Percentiles rank a stretch among this genome's conserved stretches.
These are phyloP conservation scores for Mycena citricolor DNA, from an alignment of 1,284 basidiomycete genomes.

Conservation along the genomic window DNA sequence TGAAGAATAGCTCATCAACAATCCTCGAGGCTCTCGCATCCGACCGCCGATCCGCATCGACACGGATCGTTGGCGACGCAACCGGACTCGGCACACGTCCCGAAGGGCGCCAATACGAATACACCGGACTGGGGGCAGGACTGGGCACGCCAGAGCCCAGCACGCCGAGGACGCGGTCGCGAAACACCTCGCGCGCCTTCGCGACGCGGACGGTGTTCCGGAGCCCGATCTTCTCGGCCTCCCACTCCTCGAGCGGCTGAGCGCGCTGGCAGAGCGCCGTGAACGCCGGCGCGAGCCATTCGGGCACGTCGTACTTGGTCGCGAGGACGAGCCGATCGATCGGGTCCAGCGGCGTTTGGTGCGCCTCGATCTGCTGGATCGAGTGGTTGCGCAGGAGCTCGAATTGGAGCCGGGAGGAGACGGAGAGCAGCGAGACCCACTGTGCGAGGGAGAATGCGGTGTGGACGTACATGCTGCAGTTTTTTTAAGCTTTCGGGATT, in stretches of 20 bases:
- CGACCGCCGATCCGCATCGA: conserved; percentile 8
- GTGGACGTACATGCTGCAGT: conserved; percentile 33
- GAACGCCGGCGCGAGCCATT: conserved; percentile 42
- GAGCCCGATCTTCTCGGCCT: conserved; percentile 37
- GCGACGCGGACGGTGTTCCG: conserved; percentile 27
- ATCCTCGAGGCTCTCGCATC: conserved; percentile 19
- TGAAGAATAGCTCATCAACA: conserved; percentile 21
- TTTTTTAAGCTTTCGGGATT: too few species aligned
- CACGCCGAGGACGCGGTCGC: not conserved
- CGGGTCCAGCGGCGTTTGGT: conserved; percentile 29
- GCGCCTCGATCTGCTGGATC: conserved; percentile 32
- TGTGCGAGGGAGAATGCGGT: conserved; percentile 26
- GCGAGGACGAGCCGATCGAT: conserved; percentile 39
- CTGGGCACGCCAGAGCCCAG: not conserved
- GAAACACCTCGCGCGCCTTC: conserved; percentile 28
- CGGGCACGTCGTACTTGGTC: conserved; percentile 35
- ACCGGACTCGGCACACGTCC: not conserved
- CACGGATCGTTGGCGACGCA: conserved; percentile 5
- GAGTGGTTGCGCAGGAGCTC: conserved; percentile 32
- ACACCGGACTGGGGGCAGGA: conserved; percentile 11
- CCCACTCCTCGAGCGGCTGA: conserved; percentile 33
- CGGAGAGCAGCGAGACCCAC: conserved; percentile 37
- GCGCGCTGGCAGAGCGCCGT: conserved; percentile 36
- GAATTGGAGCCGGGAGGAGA: conserved; percentile 35
- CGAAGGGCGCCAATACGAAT: conserved; percentile 4